Evolutionary conservation across 2,329 filamentous ascomycete genomes (phyloP).

Genomic region (Botrytis fragariae): DNA sequence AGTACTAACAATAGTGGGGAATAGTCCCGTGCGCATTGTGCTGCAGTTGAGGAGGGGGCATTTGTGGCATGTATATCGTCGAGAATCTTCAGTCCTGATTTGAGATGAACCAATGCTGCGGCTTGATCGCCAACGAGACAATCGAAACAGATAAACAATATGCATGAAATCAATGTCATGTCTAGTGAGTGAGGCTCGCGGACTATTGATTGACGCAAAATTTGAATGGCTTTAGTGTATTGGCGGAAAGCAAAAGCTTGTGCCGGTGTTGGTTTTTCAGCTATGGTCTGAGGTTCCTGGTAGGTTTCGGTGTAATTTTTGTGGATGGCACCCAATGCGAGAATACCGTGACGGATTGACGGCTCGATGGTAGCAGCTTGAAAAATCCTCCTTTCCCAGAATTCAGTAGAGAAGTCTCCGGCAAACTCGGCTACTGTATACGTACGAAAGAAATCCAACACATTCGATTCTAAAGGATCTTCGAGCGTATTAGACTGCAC

Average conservation of each 20-base stretch:
- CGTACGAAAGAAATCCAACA: constrained; percentile 31
- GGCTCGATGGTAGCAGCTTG: constrained; percentile 31
- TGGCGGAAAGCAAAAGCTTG: constrained; percentile 53
- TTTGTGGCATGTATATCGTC: constrained; percentile 29
- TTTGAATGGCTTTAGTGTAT: constrained; percentile 55
- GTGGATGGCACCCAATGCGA: constrained; percentile 36
- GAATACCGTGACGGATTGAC: constrained; percentile 33
- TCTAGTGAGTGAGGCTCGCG: constrained; percentile 30
- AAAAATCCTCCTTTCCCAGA: constrained; percentile 32
- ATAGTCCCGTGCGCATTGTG: constrained; percentile 32
- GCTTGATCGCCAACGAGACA: constrained; percentile 33
- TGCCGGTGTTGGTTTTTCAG: constrained; percentile 1
- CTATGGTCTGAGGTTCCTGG: constrained; percentile 43
- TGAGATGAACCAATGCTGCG: constrained; percentile 34
- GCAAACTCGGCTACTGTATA: constrained; percentile 31
- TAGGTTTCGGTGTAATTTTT: constrained; percentile 40
- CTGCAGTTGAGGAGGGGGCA: constrained; percentile 10
- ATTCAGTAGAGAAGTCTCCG: constrained; percentile 31
- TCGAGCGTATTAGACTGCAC: constrained; percentile 12
- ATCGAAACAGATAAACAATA: constrained; percentile 66
- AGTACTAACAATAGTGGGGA: constrained; percentile 30
- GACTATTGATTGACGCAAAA: constrained; percentile 32
- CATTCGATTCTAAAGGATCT: constrained; percentile 29
- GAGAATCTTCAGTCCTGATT: constrained; percentile 34
- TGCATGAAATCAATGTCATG: constrained; percentile 57